A percentile compares a stretch with the other conserved stretches of the same genome.
Conservation (phyloP, 192 early-diverging fungal genomes). For the Rhizophagus sp. region DNA sequence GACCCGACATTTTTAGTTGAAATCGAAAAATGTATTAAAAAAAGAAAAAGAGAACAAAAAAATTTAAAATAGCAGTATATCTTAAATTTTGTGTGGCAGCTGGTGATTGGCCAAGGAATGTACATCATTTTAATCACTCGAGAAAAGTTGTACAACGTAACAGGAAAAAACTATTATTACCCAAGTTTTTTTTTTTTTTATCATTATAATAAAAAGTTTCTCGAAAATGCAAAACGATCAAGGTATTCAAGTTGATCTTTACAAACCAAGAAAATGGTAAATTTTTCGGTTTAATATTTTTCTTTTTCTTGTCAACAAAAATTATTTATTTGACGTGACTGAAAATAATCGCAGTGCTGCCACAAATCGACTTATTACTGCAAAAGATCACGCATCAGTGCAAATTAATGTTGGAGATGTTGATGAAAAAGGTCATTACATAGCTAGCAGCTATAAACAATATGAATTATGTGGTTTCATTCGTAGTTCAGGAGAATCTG, state of each 20-base stretch:
- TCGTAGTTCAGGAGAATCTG: constrained; percentile 85
- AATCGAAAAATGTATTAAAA: too few species aligned
- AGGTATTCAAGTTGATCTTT: constrained; percentile 74
- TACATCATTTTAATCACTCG: too few species aligned
- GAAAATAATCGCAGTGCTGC: constrained; percentile 68
- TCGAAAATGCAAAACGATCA: constrained; percentile 50
- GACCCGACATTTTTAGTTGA: not conserved
- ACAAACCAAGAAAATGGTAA: constrained; percentile 95
- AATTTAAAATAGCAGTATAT: too few species aligned
- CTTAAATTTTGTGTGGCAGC: too few species aligned
- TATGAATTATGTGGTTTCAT: constrained; percentile 93
- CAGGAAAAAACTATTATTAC: too few species aligned
- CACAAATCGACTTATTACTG: constrained; percentile 95
- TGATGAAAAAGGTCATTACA: constrained; percentile 77
- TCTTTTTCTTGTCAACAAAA: not conserved
- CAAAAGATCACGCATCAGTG: constrained; percentile 99
- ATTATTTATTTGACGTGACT: not conserved
- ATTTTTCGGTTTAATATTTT: constrained; percentile 25
- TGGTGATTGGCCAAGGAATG: too few species aligned
- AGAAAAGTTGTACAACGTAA: too few species aligned
- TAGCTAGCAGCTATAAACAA: constrained; percentile 70
- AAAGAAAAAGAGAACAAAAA: too few species aligned
- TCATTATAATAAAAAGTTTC: not conserved
- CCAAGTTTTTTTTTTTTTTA: not conserved
- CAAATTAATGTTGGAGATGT: constrained; percentile 97